Conservation (phyloP, 208 protist species). For the Wallacemonas sp. region DNA sequence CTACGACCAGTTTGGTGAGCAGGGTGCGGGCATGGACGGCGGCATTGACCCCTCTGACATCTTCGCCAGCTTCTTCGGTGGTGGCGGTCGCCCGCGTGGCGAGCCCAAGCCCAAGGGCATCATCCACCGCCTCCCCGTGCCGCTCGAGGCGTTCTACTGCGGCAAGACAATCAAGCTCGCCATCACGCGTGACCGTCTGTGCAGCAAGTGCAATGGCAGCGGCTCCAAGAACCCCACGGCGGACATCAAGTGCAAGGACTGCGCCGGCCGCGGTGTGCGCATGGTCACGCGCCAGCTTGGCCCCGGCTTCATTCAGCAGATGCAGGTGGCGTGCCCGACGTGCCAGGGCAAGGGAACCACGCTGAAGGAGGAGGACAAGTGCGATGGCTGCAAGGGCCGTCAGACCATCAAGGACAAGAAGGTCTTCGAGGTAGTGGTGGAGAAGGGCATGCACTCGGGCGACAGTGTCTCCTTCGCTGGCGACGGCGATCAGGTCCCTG, state of each 20-base stretch:
- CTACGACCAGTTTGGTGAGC: constrained; percentile 98
- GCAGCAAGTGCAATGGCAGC: constrained; percentile 82
- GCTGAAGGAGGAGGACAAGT: constrained; percentile 94
- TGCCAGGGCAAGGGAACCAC: constrained; percentile 94
- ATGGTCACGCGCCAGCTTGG: constrained; percentile 94
- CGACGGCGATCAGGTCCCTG: constrained; percentile 97
- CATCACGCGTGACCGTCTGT: constrained; percentile 92
- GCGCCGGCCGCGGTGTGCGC: constrained; percentile 92
- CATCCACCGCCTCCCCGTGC: constrained; percentile 91
- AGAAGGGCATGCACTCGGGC: constrained; percentile 96
- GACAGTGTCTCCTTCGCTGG: constrained; percentile 96
- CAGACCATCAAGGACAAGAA: constrained; percentile 96
- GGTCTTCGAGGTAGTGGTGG: constrained; percentile 97
- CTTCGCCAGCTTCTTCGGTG: constrained; percentile 92
- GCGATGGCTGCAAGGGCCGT: constrained; percentile 93
- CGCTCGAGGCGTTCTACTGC: constrained; percentile 98
- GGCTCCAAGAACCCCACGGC: constrained; percentile 76
- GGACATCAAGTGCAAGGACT: constrained; percentile 91
- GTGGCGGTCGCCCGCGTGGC: constrained; percentile 76
- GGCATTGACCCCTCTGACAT: constrained; percentile 90
- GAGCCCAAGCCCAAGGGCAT: constrained; percentile 96
- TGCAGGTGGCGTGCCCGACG: constrained; percentile 91
- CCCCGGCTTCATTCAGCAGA: constrained; percentile 97
- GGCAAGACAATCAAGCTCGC: constrained; percentile 96
- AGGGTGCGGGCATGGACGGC: constrained; percentile 94